Percentiles rank a stretch among this genome's conserved stretches.
phyloP scores from a whole-genome alignment of 768 basidiomycete species.

The Tylopilus sp. region DNA sequence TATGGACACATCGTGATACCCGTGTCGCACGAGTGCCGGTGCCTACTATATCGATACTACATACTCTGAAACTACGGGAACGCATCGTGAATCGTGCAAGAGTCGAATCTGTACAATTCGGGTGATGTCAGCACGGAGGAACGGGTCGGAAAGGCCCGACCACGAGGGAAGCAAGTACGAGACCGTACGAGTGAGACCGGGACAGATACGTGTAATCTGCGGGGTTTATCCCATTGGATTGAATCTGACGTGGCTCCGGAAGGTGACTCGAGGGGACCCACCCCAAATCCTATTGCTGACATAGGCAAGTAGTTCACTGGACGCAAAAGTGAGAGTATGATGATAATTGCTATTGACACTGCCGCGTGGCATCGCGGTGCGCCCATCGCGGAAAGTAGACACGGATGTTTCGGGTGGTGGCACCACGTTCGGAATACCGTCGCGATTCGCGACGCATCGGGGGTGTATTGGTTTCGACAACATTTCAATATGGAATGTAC shows the following conservation, averaged over 20 bases:
- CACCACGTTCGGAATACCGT: constrained; percentile 10
- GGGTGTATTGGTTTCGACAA: not conserved
- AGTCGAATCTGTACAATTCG: constrained; percentile 8
- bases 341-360: constrained; percentile 12
- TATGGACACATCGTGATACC: constrained; percentile 1
- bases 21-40: not conserved
- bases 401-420: not conserved
- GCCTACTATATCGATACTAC: constrained; percentile 2
- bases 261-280: constrained; percentile 2
- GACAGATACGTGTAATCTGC: not conserved
- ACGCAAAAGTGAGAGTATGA: not conserved
- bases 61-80: not conserved
- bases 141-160: not conserved
- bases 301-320: not conserved
- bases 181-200: constrained; percentile 1
- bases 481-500: not conserved
- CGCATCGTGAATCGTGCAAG: not conserved
- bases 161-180: not conserved
- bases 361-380: not conserved
- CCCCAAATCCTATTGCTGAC: constrained; percentile 8
- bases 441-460: constrained; percentile 14
- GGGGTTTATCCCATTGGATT: constrained; percentile 15
- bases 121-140: constrained; percentile 8
- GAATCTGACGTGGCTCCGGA: not conserved
- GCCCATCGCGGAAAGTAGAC: not conserved